Base-by-base conservation (phyloP, 1,139 yeast genomes). In the Taphrina pruni region DNA sequence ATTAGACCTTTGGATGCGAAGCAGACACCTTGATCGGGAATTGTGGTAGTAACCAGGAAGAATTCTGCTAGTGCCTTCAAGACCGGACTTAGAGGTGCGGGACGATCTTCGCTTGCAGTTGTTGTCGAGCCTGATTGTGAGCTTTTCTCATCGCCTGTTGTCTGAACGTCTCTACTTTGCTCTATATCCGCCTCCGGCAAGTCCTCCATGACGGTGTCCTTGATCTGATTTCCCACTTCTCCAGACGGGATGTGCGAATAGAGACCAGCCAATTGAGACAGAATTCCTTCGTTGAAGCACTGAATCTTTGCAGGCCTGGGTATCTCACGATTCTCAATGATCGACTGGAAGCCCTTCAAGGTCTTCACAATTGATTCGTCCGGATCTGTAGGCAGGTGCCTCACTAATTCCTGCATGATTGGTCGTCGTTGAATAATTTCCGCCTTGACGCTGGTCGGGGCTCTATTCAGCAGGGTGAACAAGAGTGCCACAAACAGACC, bases 221-320 rank as follows among this genome's bases (percentile, higher is more conserved):
- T 35, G 8, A n/a, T n/a, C 17, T 45, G 72, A 52, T 71, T 76
- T 2, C 78, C 79, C 38, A 79, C 57, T 32, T 35, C 41, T 7
- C 8, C 38, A 14, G 43, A 6, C 32, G 61, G 64, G 21, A 50
- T 36, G 17, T 56, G 32, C 1, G 68, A 76, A 57, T 80, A 72
- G 8, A 72, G 65, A 12, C 39, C 41, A 7, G 69, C 11, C 48
- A 90, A 74, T 70, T 86, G 86, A 48, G 83, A 82, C 73, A 92
- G 77, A 41, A 88, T 85, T 81, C 89, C 86, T 75, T 93, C 98
- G 74, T 90, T 91, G 75, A 93, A 84, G 21, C 92, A 84, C 72
- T 86, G 86, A 73, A 91, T 85, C 76, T 92, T 93, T 0, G 92
- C 85, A 70, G 88, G 81, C 74, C 87, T 88, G 72, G 86, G 85